Percentiles rank a stretch among this genome's conserved stretches.
Conservation (phyloP, 306 rosid species). For the Malus domestica region ASM211411v1 NC_041800.1:29931733-29932232, state of each 20-base stretch:
- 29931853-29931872: conserved; percentile 40
- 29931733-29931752: conserved; percentile 46
- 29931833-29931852: conserved; percentile 40
- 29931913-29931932: conserved; percentile 52
- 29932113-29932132: conserved; percentile 58
- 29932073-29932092: conserved; percentile 76
- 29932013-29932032: conserved; percentile 53
- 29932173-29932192: conserved; percentile 54
- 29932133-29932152: conserved; percentile 52
- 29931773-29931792: conserved; percentile 61
- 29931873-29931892: conserved; percentile 45
- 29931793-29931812: conserved; percentile 54
- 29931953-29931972: conserved; percentile 30
- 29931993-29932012: conserved; percentile 65
- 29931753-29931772: conserved; percentile 54
- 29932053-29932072: conserved; percentile 53
- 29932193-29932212: conserved; percentile 71
- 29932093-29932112: conserved; percentile 54
- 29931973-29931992: conserved; percentile 49
- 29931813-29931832: conserved; percentile 33
- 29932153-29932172: conserved; percentile 40
- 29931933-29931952: conserved; percentile 46
- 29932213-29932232: conserved; percentile 58
- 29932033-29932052: conserved; percentile 39
- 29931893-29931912: conserved; percentile 44